Base-by-base conservation (phyloP, 805 yeast genomes). In the Isabelozyma rhagii region DNA sequence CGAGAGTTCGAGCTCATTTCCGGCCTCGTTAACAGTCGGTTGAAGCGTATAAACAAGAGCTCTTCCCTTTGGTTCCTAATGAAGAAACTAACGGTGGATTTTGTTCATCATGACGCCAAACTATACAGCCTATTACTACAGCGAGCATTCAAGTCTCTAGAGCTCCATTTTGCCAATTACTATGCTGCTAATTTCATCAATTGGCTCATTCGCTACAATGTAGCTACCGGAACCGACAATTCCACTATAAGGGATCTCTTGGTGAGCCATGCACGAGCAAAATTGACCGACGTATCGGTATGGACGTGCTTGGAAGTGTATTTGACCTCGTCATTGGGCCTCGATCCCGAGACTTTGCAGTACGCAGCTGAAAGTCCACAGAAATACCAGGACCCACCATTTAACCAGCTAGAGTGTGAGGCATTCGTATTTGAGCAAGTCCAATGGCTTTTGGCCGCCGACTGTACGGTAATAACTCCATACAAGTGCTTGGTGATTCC, bases 91-190 rank as follows among this genome's bases (percentile, higher is more conserved):
- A 45, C 62, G 4, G 48, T 65, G 5, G 28, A 51, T 9, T 39
- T 54, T 4, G 48, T 63, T 4, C 6, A 18, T 13, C 17, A 18
- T 14, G 28, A 42, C 11, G 10, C n/a, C 11, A 31, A 31, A 13
- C 36, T 31, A 31, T 47, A 48, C 41, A 6, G 36, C 25, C 14
- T 27, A 10, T 39, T 59, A 5, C 31, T 64, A 5, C 46, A 44
- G 17, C 46, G 69, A 29, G 46, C 61, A 9, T 49, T 71, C 18
- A 59, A 51, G 40, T 66, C 76, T 29, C 64, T 69, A 55, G 55
- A 60, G 25, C 43, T 64, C 18, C 79, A 74, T 55, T 66, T 57
- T 50, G 71, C 75, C 39, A 74, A 73, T 53, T 74, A 74, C 53
- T 66, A 72, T 46, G 77, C 72, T 1, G 59, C 64, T 29, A 59